Evolutionary conservation across 345 rosid species (phyloP), one percentile per base, ranked within the genome.

Genomic region (Aurinia saxatilis): DNA sequence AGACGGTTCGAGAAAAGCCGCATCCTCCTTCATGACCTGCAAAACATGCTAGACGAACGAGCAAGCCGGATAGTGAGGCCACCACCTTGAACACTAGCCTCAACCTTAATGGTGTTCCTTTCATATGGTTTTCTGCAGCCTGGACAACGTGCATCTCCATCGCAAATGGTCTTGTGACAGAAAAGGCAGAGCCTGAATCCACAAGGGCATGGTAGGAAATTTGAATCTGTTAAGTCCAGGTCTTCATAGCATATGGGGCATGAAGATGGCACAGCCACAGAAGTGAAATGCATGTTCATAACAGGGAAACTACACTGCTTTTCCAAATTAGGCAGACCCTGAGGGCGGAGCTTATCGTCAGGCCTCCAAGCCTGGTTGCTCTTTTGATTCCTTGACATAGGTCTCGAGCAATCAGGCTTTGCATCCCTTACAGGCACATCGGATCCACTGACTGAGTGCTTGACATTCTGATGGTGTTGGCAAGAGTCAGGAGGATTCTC

Each of bases 61-160:
- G 81, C 73, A 79, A 88, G 76, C 56, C 78, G 79, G 54, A 82
- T 60, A 6, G 92, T 76, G 46, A 83, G 68, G 63, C 81, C 75
- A 62, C 88, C 82, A 72, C 81, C 84, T 51, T 60, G 86, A 41
- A 77, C 68, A 57, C 71, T 74, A 10, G 86, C 71, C 82, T 83
- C 90, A 3, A 71, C 73, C 66, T 79, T 81, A 46, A 72, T 48
- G n/a, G 77, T 58, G 50, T 81, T 77, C 47, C 47, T 78, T 53
- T 81, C 76, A 39, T 92, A 92, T 0, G 81, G 86, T 73, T 89
- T 85, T 76, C 98, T 83, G 74, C 96, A 92, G 64, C 92, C 90
- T 3, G 98, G 98, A 77, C 98, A 92, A 35, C 96, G 93, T 12
- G 87, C 89, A 75, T 92, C 95, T 67, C 76, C 92, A 72, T 92